phyloP scores from a whole-genome alignment of 805 yeast genomes.

The Kodamaea nitidulidarum region DNA sequence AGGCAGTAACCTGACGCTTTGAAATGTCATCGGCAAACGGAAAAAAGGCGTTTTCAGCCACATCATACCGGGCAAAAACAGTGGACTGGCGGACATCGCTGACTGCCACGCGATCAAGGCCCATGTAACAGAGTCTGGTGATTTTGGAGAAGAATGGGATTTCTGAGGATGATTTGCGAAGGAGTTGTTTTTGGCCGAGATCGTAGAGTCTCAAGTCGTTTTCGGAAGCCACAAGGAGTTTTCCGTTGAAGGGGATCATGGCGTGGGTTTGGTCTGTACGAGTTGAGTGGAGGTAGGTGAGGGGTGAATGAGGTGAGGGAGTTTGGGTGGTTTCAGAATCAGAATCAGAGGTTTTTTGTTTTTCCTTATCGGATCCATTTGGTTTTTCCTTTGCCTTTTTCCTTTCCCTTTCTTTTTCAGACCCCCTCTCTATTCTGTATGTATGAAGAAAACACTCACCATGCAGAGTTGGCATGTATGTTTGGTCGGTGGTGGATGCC shows the following conservation, averaged over 20 bases:
- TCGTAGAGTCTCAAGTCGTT: slow-evolving; percentile 58
- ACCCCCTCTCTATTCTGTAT: slow-evolving; percentile 30
- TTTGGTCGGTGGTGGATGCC: slow-evolving; percentile 35
- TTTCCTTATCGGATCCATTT: neutral
- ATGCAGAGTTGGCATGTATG: slow-evolving; percentile 24
- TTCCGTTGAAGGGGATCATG: slow-evolving; percentile 51
- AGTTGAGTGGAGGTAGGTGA: slow-evolving; percentile 56
- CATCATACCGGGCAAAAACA: slow-evolving; percentile 51
- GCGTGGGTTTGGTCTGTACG: slow-evolving; percentile 47
- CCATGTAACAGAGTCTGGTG: slow-evolving; percentile 49
- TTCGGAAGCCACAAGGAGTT: slow-evolving; percentile 56
- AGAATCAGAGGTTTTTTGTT: slow-evolving; percentile 1
- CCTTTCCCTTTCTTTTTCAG: neutral
- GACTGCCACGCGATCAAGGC: slow-evolving; percentile 53
- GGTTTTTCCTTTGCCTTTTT: neutral
- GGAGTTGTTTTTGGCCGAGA: slow-evolving; percentile 73
- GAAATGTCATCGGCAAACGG: slow-evolving; percentile 68
- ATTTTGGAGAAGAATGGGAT: slow-evolving; percentile 47
- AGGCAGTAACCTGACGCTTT: slow-evolving; percentile 60
- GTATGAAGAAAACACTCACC: slow-evolving; percentile 30
- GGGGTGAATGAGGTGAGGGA: too few species aligned
- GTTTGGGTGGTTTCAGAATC: too few species aligned
- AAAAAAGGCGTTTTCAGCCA: slow-evolving; percentile 45
- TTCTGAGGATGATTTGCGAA: slow-evolving; percentile 56
- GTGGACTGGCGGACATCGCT: slow-evolving; percentile 74